Evolutionary conservation across 345 rosid genomes (phyloP).

Genomic region (Reutealis trisperma): DNA sequence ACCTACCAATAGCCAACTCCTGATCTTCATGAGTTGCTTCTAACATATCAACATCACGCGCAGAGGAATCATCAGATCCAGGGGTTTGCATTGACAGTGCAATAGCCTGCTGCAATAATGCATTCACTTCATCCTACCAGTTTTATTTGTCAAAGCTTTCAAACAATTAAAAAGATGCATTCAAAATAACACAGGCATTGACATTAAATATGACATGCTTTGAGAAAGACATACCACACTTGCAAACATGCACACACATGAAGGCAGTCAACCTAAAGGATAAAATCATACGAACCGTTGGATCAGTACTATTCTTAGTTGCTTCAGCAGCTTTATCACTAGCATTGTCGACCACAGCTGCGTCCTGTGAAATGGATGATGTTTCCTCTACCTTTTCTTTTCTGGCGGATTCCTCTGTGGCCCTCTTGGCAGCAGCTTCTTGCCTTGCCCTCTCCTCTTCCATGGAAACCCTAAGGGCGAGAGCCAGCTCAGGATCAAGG

Average conservation of each 20-base stretch:
- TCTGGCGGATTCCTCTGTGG: constrained; percentile 59
- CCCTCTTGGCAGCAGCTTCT: constrained; percentile 77
- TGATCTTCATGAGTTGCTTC: constrained; percentile 47
- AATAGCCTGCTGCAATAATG: constrained; percentile 60
- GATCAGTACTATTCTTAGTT: constrained; percentile 15
- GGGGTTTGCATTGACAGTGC: constrained; percentile 59
- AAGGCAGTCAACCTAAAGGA: neutral
- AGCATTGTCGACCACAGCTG: constrained; percentile 46
- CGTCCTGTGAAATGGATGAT: constrained; percentile 48
- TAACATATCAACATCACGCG: constrained; percentile 18
- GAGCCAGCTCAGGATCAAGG: constrained; percentile 77
- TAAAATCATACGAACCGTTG: constrained; percentile 40
- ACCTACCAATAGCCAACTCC: constrained; percentile 59
- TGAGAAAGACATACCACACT: neutral
- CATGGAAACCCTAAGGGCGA: constrained; percentile 81
- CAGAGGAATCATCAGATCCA: constrained; percentile 27
- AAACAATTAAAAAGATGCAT: neutral
- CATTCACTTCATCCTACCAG: constrained; percentile 53
- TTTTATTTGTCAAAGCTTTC: constrained; percentile 9
- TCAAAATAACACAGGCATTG: neutral
- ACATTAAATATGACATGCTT: constrained; percentile 2
- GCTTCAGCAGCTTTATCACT: constrained; percentile 43
- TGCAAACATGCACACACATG: neutral
- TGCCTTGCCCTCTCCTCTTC: constrained; percentile 87
- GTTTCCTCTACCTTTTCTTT: constrained; percentile 51